A percentile compares a stretch with the other conserved stretches of the same genome.
Evolutionary conservation across 2,329 filamentous ascomycete genomes (phyloP).

Genomic region (Clonostachys chloroleuca): DNA sequence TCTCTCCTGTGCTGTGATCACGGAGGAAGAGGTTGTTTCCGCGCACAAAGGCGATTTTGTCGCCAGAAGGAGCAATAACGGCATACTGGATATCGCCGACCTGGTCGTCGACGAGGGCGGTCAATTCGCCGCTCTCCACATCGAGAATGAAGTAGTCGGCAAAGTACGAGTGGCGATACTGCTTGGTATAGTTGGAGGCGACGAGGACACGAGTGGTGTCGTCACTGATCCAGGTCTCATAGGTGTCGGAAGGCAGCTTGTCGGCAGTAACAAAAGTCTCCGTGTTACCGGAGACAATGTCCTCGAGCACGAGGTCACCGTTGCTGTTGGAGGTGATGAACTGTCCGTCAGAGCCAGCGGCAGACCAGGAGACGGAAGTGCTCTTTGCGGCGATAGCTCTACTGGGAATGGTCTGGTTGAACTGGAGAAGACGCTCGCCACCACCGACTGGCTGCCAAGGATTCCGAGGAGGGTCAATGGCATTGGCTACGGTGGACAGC

Average conservation of each 20-base stretch:
- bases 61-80: conserved; percentile 50
- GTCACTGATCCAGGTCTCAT: conserved; percentile 57
- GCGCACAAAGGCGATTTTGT: conserved; percentile 62
- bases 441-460: conserved; percentile 51
- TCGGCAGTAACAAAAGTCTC: conserved; percentile 54
- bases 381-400: conserved; percentile 38
- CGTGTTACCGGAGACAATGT: conserved; percentile 53
- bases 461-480: conserved; percentile 45
- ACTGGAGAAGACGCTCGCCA: conserved; percentile 51
- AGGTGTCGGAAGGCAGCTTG: conserved; percentile 48
- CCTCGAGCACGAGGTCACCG: conserved; percentile 54
- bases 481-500: conserved; percentile 12
- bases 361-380: conserved; percentile 51
- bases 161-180: conserved; percentile 65
- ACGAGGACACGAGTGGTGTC: conserved; percentile 57
- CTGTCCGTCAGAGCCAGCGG: conserved; percentile 54
- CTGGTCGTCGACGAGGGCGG: conserved; percentile 54
- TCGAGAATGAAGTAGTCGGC: conserved; percentile 63
- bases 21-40: conserved; percentile 59
- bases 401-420: conserved; percentile 52
- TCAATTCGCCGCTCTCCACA: conserved; percentile 47
- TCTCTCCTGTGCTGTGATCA: conserved; percentile 33
- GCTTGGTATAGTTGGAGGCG: conserved; percentile 62
- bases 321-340: conserved; percentile 48
- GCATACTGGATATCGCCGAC: conserved; percentile 65